Evolutionary conservation across 2,329 filamentous ascomycete species (phyloP).

Genomic region (Penicillium griseofulvum): DNA sequence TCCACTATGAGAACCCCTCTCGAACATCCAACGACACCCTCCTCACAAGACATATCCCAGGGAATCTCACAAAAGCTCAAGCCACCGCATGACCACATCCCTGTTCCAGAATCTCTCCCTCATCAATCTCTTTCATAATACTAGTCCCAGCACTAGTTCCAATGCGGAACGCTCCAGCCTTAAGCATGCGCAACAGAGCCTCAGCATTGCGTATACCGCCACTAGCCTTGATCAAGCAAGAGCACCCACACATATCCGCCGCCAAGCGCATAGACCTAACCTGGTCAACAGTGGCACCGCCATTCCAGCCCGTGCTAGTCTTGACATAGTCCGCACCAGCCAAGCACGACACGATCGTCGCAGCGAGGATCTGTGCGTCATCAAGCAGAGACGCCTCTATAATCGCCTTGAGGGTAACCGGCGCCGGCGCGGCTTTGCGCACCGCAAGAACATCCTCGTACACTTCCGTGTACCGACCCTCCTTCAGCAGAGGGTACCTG

Average conservation of each 20-base stretch:
- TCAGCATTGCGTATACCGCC: conserved; percentile 54
- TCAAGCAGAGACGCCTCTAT: conserved; percentile 57
- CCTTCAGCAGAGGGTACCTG: conserved; percentile 51
- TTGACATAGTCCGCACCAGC: conserved; percentile 60
- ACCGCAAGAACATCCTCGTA: conserved; percentile 55
- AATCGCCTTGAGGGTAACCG: conserved; percentile 55
- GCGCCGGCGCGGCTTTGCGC: conserved; percentile 46
- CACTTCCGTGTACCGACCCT: conserved; percentile 48
- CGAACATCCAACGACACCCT: background rate
- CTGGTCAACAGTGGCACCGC: conserved; percentile 53
- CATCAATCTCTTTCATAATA: conserved; percentile 50
- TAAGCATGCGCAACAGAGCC: conserved; percentile 54
- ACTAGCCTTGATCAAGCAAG: conserved; percentile 57
- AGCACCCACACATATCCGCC: conserved; percentile 43
- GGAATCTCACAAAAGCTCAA: background rate
- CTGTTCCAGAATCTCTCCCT: conserved; percentile 21
- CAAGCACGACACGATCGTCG: conserved; percentile 50
- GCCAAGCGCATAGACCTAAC: conserved; percentile 55
- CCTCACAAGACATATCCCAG: background rate
- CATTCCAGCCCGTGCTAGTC: conserved; percentile 60
- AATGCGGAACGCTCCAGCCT: conserved; percentile 56
- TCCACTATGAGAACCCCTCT: background rate
- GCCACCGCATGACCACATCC: conserved; percentile 16
- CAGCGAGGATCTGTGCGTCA: conserved; percentile 52
- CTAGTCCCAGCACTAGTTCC: conserved; percentile 56